Conservation (phyloP, 2,329 filamentous ascomycete genomes). For the Graphilbum fragrans region DNA sequence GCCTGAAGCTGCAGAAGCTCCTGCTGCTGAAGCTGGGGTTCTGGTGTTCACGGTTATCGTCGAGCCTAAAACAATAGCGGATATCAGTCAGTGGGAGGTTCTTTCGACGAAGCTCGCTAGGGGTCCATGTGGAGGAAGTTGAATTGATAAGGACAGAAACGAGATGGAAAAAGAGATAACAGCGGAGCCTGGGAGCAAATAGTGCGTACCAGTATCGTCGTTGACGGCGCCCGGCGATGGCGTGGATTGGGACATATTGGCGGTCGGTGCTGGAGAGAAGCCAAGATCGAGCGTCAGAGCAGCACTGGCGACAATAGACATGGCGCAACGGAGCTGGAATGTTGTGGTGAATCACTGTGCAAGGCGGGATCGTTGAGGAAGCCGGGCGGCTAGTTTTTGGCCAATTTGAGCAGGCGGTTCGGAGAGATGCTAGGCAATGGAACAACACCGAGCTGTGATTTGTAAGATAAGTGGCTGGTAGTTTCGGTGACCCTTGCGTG, state of each 20-base stretch:
- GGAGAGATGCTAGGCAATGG: no score
- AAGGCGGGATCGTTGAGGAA: no score
- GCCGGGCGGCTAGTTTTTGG: no score
- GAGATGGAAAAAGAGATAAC: neutral
- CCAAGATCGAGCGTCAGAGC: neutral
- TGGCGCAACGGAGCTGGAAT: no score
- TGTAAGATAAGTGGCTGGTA: no score
- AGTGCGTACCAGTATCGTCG: slow-evolving; percentile 17
- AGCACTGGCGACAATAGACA: neutral
- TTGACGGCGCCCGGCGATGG: slow-evolving; percentile 8
- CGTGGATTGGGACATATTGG: neutral
- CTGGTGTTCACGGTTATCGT: slow-evolving; percentile 40
- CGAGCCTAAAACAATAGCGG: slow-evolving; percentile 24
- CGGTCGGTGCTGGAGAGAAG: neutral
- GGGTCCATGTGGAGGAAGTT: no score
- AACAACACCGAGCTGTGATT: no score
- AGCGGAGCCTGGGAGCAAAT: neutral
- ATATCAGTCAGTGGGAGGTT: no score
- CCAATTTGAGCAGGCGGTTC: no score
- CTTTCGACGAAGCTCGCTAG: no score
- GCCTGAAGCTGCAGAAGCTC: neutral
- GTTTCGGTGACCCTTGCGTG: no score
- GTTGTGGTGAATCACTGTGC: no score
- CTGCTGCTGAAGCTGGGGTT: slow-evolving; percentile 10
- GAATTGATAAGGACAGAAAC: neutral